Conservation (phyloP, 2,329 filamentous ascomycete species). For the Hypoxylon sp. region DNA sequence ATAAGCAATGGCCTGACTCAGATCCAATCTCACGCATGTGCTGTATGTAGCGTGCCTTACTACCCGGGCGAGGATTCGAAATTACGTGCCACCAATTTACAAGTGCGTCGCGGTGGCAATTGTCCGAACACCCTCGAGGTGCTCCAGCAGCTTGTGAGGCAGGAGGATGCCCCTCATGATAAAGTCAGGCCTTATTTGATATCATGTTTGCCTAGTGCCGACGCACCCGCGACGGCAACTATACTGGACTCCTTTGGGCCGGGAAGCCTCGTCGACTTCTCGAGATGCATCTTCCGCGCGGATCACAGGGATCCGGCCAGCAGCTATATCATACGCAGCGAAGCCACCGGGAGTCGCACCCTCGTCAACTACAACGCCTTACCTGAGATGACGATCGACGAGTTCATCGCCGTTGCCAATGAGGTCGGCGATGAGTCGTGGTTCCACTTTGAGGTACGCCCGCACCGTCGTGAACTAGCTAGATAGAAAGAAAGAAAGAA, state of each 20-base stretch:
- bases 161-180: constrained; percentile 33
- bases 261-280: constrained; percentile 59
- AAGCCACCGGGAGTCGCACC: constrained; percentile 70
- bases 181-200: constrained; percentile 59
- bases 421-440: constrained; percentile 59
- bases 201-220: constrained; percentile 65
- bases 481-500: neutral
- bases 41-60: constrained; percentile 69
- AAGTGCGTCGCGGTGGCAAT: constrained; percentile 77
- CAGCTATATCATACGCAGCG: constrained; percentile 76
- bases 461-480: constrained; percentile 19
- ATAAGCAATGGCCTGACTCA: constrained; percentile 35
- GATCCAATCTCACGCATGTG: constrained; percentile 36
- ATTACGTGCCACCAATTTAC: constrained; percentile 71
- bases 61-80: constrained; percentile 80
- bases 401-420: constrained; percentile 65
- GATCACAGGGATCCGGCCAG: constrained; percentile 69
- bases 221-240: constrained; percentile 63
- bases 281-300: constrained; percentile 70
- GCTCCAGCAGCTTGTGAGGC: constrained; percentile 69
- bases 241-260: constrained; percentile 67
- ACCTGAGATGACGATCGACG: constrained; percentile 73
- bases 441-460: constrained; percentile 78
- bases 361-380: constrained; percentile 78
- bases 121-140: constrained; percentile 79